phyloP scores from a whole-genome alignment of 208 protist genomes.

The Lotmaria passim region DNA sequence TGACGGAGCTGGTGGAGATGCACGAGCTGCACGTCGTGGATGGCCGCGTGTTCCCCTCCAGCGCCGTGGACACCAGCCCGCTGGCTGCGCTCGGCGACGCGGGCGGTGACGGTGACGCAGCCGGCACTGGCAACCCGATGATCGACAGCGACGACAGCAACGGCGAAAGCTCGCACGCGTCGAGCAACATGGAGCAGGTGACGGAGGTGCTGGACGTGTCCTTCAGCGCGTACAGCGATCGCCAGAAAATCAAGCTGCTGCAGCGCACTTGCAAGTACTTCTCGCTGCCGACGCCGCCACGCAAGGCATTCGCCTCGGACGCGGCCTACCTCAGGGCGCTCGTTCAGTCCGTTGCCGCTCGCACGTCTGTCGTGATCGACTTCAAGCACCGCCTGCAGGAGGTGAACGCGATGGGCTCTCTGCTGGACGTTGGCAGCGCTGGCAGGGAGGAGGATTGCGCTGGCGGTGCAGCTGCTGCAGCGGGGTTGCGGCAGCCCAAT shows the following conservation, averaged over 20 bases:
- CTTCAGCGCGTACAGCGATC: conserved; percentile 30
- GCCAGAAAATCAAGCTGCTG: conserved; percentile 36
- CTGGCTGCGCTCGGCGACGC: conserved; percentile 9
- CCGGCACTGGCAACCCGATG: neutral
- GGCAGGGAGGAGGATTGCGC: neutral
- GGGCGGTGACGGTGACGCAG: neutral
- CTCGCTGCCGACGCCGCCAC: conserved; percentile 15
- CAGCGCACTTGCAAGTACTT: conserved; percentile 37
- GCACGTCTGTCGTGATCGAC: conserved; percentile 38
- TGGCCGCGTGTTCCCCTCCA: conserved; percentile 34
- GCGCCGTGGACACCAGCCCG: conserved; percentile 18
- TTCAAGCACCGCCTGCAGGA: conserved; percentile 26
- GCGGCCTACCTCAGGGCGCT: conserved; percentile 27
- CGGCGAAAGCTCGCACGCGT: neutral
- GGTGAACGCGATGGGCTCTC: neutral
- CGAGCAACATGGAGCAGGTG: conserved; percentile 3
- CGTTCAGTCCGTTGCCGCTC: conserved; percentile 17
- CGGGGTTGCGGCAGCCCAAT: neutral
- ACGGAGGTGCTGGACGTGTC: conserved; percentile 37
- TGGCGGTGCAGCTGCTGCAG: neutral
- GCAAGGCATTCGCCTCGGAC: conserved; percentile 23
- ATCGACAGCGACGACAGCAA: conserved; percentile 4
- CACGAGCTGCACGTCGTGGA: conserved; percentile 61
- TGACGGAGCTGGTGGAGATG: conserved; percentile 57
- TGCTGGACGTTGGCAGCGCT: neutral